Evolutionary conservation across 2,329 filamentous ascomycete genomes (phyloP), one percentile per base, ranked within the genome.

Genomic region (Stachybotrys chartarum): DNA sequence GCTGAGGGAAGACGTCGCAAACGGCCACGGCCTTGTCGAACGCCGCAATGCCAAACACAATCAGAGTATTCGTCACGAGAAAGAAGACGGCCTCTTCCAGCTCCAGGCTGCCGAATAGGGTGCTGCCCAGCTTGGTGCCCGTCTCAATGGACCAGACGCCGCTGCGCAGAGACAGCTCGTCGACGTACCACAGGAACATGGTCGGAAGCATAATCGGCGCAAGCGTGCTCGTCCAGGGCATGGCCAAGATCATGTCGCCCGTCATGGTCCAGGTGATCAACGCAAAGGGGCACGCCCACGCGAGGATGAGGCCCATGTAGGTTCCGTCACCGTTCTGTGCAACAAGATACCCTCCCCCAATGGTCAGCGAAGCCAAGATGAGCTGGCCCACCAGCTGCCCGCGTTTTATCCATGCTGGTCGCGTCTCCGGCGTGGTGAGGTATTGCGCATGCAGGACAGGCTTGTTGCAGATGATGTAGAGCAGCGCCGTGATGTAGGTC

Each of bases 1-100:
- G 68, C 1, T 75, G 69, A 0, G 83, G 84, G 58, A 88, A 88
- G 0, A 81, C 79, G 60, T 86, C 77, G 7, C 87, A 68, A 14
- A 91, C 77, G 1, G 86, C 83, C 42, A 88, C 64, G 5, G 83
- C 84, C 63, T 88, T 83, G 67, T 91, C 88, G 59, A 88, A 86
- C 0, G 86, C 84, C 1, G 84, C 73, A 30, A 87, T 72, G 1
- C 87, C 87, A 64, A 86, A 85, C 0, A 90, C 84, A 55, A 91
- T 84, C 18, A 91, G 70, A 0, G 73, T 74, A 65, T 91, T 91
- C 2, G 86, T 90, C 5, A 81, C 70, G 5, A 90, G 72, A 68
- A 91, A 91, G 73, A 91, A 91, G 7, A 87, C 61, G 0, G 86
- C 87, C 66, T 91, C 88, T 70, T 91, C 88, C 18, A 90, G 75